A percentile compares a stretch with the other conserved stretches of the same genome.
These are phyloP conservation scores for Serpula lacrymans DNA, from an alignment of 768 basidiomycete species.

Conservation along the genomic window DNA sequence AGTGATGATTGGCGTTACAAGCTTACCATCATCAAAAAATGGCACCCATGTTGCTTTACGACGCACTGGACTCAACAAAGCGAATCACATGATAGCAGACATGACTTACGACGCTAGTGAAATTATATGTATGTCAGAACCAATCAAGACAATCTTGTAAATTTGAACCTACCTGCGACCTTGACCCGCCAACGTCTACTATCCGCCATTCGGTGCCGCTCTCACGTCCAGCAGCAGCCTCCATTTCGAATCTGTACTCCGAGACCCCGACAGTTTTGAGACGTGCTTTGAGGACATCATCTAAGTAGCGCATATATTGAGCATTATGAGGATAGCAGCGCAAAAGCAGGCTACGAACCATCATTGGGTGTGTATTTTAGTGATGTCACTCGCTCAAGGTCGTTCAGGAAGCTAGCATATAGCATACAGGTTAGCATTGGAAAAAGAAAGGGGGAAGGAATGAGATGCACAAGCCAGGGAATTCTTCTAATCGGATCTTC, in stretches of 20 bases:
- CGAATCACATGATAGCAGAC: conserved; percentile 1
- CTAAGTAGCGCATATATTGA: conserved; percentile 19
- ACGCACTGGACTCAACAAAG: conserved; percentile 4
- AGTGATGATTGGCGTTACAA: background rate
- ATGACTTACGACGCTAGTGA: background rate
- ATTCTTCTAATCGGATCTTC: conserved; percentile 48
- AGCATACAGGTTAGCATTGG: background rate
- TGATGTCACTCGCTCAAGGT: conserved; percentile 45
- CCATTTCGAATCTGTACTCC: conserved; percentile 84
- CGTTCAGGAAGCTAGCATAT: conserved; percentile 43
- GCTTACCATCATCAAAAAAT: conserved; percentile 50
- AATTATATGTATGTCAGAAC: conserved; percentile 2
- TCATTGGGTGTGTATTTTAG: conserved; percentile 45
- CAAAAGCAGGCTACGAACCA: conserved; percentile 25
- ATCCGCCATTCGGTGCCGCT: conserved; percentile 54
- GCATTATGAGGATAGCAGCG: background rate
- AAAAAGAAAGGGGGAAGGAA: background rate
- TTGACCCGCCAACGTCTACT: conserved; percentile 51
- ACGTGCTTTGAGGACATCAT: conserved; percentile 50
- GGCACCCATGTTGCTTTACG: conserved; percentile 48
- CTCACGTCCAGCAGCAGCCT: conserved; percentile 47
- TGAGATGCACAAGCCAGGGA: conserved; percentile 43
- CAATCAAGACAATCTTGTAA: background rate
- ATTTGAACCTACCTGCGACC: conserved; percentile 47
- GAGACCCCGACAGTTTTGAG: conserved; percentile 71